A percentile compares a stretch with the other conserved stretches of the same genome.
Conservation (phyloP, 2,329 filamentous ascomycete genomes). For the Biscogniauxia sp. region DNA sequence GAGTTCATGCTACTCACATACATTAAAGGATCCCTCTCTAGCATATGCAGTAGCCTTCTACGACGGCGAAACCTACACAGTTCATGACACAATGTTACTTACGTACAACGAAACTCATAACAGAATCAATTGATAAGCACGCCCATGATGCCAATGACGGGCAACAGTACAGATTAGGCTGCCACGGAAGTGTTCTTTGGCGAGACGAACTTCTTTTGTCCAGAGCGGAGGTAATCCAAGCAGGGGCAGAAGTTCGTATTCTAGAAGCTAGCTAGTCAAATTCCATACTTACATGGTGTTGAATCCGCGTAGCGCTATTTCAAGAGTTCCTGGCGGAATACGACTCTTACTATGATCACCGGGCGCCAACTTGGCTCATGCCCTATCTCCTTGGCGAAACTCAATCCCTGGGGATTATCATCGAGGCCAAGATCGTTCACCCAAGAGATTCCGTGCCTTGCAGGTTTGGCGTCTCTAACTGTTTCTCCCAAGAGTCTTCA, state of each 20-base stretch:
- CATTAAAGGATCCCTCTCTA: too few relatives aligned
- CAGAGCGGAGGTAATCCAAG: background rate
- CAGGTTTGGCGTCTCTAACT: background rate
- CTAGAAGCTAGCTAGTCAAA: background rate
- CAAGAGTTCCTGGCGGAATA: background rate
- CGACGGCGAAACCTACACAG: background rate
- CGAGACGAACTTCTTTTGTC: background rate
- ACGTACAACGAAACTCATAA: background rate
- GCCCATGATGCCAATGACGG: background rate
- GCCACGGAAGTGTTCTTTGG: background rate
- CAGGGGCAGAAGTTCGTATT: background rate
- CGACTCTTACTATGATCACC: background rate
- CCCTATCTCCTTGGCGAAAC: background rate
- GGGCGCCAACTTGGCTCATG: background rate
- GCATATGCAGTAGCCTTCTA: background rate
- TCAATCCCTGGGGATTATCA: background rate
- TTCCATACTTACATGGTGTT: background rate
- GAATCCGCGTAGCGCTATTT: background rate
- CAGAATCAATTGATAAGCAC: background rate
- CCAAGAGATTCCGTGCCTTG: background rate
- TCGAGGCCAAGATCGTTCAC: background rate
- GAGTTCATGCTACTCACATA: too few relatives aligned
- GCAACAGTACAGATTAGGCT: background rate
- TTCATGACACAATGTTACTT: background rate
- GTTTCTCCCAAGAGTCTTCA: too few relatives aligned